Base-by-base conservation (phyloP, 2,329 filamentous ascomycete genomes). In the Helminthosporium solani region DNA sequence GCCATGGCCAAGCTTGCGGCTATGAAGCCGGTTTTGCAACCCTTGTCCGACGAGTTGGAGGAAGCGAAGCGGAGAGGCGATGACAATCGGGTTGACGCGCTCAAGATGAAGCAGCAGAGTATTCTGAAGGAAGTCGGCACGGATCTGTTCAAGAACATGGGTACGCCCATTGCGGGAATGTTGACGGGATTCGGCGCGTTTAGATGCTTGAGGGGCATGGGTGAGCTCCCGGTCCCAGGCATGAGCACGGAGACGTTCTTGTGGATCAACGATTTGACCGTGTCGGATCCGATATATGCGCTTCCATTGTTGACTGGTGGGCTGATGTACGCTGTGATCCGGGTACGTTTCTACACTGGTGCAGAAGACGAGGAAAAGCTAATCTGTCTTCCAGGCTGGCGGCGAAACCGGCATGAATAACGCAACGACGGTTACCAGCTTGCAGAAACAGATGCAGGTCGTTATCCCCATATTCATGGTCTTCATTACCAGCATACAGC, bases 171-270 rank as follows among this genome's bases (percentile, higher is more conserved):
- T 21, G 67, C 73, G 1, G 83, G 87, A 59, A 71, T 86, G 11
- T 84, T 90, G 4, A 76, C 95, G 53, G 87, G 86, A 50, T 90
- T 84, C 68, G 90, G 90, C 59, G 84, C 87, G 49, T 97, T 92
- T 77, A 83, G 87, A 49, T 75, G 92, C 36, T 69, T 95, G 53
- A 79, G 82, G 42, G 84, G 79, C 56, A 95, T 96, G 87, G 71
- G 82, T 1, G 69, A 76, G 18, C 73, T 97, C 38, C 92, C 92
- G 3, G 89, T 96, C 4, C 92, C 92, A 0, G 85, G 83, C 1
- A 70, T 97, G 54, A 81, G 88, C 58, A 74, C 73, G 1, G 88
- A 87, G 25, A 85, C 88, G 2, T 72, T 84, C 28, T 72, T 84
- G 33, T 99, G 94, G 94, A 81, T 97, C 56, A 72, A 75, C 1